Conservation (phyloP, 2,329 filamentous ascomycete species). For the Alternaria triticimaculans region DNA sequence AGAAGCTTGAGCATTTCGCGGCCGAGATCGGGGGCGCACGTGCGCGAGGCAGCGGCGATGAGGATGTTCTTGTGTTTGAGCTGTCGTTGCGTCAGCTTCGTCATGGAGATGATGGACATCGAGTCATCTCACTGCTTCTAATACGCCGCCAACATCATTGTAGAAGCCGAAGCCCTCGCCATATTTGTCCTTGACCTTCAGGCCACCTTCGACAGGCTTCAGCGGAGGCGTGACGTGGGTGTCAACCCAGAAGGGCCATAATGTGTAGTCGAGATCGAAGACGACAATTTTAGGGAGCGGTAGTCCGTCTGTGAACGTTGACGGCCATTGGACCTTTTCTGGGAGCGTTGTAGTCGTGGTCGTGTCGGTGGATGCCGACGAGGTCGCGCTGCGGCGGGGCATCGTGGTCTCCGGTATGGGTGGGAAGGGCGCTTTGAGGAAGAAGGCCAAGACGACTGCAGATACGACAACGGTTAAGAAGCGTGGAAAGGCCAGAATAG, state of each 20-base stretch:
- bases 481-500: neutral
- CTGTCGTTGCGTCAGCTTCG: constrained; percentile 33
- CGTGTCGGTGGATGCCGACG: constrained; percentile 28
- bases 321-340: constrained; percentile 50
- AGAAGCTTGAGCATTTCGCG: constrained; percentile 80
- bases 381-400: constrained; percentile 36
- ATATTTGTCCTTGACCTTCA: constrained; percentile 59
- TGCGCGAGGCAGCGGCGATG: constrained; percentile 81
- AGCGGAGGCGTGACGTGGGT: constrained; percentile 84
- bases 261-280: constrained; percentile 96
- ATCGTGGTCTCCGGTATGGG: constrained; percentile 22
- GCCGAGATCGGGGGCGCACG: constrained; percentile 78
- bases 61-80: constrained; percentile 56
- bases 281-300: constrained; percentile 84
- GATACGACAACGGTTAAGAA: neutral
- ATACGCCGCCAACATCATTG: constrained; percentile 51
- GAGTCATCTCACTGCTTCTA: constrained; percentile 42
- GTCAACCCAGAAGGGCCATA: constrained; percentile 99
- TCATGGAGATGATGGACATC: neutral
- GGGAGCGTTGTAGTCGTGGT: constrained; percentile 47
- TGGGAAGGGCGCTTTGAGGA: neutral
- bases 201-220: constrained; percentile 54
- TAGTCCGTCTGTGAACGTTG: constrained; percentile 68
- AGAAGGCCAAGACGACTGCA: neutral
- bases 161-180: constrained; percentile 58